phyloP scores from a whole-genome alignment of 2,329 filamentous ascomycete species.

The Paecilomyces niveus region DNA sequence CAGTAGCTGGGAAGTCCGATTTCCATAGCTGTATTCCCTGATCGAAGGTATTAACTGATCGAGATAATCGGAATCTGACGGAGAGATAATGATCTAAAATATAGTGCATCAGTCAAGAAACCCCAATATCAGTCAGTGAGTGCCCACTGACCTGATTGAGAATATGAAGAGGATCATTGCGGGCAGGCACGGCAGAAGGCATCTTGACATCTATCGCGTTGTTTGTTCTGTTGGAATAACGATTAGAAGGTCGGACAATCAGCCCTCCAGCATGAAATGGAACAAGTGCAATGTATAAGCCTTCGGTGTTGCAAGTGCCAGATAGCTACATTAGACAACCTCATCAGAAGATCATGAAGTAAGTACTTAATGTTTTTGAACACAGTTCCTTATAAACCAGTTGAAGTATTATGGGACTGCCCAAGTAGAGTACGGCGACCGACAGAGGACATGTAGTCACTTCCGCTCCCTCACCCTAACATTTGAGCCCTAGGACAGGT shows the following conservation, averaged over 20 bases:
- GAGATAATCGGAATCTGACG: slow-evolving; percentile 87
- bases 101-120: slow-evolving; percentile 6
- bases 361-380: too few species aligned
- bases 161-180: slow-evolving; percentile 30
- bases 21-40: slow-evolving; percentile 75
- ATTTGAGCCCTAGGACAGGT: too few species aligned
- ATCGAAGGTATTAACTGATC: slow-evolving; percentile 92
- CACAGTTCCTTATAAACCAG: too few species aligned
- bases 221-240: background rate
- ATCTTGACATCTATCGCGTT: slow-evolving; percentile 12
- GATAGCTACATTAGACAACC: too few species aligned
- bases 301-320: background rate
- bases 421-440: too few species aligned
- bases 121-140: slow-evolving; percentile 1
- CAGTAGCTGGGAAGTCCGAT: slow-evolving; percentile 64
- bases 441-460: too few species aligned
- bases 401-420: too few species aligned
- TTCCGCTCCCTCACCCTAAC: too few species aligned
- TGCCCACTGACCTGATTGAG: slow-evolving; percentile 30
- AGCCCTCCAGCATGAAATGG: background rate
- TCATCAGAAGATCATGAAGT: too few species aligned
- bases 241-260: background rate
- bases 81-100: slow-evolving; percentile 77
- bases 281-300: background rate
- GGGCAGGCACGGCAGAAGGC: slow-evolving; percentile 26